Conservation (phyloP, 371 early-diverging fungal genomes). For the Modicella reniformis region DNA sequence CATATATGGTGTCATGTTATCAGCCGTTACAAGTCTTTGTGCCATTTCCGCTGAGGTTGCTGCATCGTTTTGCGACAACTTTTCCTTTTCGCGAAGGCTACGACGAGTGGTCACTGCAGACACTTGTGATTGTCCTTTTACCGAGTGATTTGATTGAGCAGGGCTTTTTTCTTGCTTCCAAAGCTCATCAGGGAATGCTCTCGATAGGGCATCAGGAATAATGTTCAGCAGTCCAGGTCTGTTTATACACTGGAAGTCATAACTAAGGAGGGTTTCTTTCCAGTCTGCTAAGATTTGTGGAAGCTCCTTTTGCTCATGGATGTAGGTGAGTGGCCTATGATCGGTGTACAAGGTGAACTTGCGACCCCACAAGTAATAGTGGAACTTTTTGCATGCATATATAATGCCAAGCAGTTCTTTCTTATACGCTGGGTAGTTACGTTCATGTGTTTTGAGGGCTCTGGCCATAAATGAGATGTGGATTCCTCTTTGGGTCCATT, state of each 20-base stretch:
- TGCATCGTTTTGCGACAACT: background rate
- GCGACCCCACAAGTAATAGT: conserved; percentile 15
- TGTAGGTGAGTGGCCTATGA: conserved; percentile 32
- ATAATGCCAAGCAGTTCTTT: conserved; percentile 33
- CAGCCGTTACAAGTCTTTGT: background rate
- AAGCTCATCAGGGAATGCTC: conserved; percentile 19
- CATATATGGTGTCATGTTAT: background rate
- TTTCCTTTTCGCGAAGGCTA: too few relatives aligned
- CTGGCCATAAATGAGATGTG: conserved; percentile 9
- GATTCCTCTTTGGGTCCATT: background rate
- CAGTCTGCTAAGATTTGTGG: conserved; percentile 16
- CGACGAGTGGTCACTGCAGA: background rate
- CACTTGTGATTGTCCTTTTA: too few relatives aligned
- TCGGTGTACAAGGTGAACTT: conserved; percentile 30
- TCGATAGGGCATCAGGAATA: conserved; percentile 32
- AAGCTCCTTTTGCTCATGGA: conserved; percentile 20
- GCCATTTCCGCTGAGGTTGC: background rate
- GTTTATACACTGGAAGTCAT: conserved; percentile 14
- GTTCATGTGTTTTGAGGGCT: conserved; percentile 7
- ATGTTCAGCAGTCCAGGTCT: conserved; percentile 32
- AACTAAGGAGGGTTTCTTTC: conserved; percentile 26
- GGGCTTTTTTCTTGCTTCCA: background rate
- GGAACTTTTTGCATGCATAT: conserved; percentile 15
- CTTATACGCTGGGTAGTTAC: conserved; percentile 27
- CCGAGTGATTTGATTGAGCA: too few relatives aligned